Evolutionary conservation across 2,329 filamentous ascomycete species (phyloP).

Genomic region (Aspergillus phoenicis): DNA sequence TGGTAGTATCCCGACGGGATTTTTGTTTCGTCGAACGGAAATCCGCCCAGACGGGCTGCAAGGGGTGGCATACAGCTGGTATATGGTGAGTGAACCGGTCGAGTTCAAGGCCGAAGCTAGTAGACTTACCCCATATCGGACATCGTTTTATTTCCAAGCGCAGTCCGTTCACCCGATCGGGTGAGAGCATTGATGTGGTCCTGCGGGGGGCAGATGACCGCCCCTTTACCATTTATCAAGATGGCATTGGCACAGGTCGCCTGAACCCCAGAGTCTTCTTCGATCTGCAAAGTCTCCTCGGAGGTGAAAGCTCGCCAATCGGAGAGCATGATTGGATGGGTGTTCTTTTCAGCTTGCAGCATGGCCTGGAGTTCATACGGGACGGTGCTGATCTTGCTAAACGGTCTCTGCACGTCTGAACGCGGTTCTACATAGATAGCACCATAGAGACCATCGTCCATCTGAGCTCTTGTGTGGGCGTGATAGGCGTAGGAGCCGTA

Average conservation of each 20-base stretch:
- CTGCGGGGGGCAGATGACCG: constrained; percentile 54
- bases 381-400: constrained; percentile 52
- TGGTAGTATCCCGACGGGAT: constrained; percentile 32
- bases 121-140: constrained; percentile 37
- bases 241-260: constrained; percentile 59
- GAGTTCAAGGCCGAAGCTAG: not conserved
- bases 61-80: constrained; percentile 28
- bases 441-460: constrained; percentile 63
- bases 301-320: constrained; percentile 62
- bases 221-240: constrained; percentile 63
- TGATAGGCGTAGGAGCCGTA: constrained; percentile 62
- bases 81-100: not conserved
- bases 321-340: constrained; percentile 54
- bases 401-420: constrained; percentile 49
- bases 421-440: constrained; percentile 40
- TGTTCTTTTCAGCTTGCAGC: constrained; percentile 51
- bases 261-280: constrained; percentile 3
- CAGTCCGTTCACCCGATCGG: constrained; percentile 23
- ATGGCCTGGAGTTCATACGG: constrained; percentile 48
- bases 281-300: constrained; percentile 41
- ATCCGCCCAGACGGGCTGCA: constrained; percentile 27
- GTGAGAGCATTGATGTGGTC: constrained; percentile 44
- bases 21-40: constrained; percentile 28
- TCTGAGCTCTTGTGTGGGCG: constrained; percentile 57
- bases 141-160: constrained; percentile 26